Evolutionary conservation across 768 basidiomycete genomes (phyloP), one percentile per base, ranked within the genome.

Genomic region (Naganishia vaughanmartiniae): DNA sequence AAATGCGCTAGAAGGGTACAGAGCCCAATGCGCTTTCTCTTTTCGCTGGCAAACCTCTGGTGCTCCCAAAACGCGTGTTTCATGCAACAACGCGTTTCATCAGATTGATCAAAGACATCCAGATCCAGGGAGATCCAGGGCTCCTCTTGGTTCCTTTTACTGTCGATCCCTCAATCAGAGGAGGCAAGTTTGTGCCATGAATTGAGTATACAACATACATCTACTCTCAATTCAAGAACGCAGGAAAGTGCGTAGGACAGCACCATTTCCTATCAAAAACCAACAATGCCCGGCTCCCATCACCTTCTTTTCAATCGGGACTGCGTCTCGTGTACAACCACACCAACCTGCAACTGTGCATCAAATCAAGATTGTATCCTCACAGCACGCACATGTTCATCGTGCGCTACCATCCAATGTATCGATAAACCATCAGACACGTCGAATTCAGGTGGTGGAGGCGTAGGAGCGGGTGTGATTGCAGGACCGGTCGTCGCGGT

Each of bases 401-500:
- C 77, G 54, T 81, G 80, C 71, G 72, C 80, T 9, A 66, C 74
- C 10, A 79, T 81, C 57, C 74, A 77, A 66, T 81, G 80, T 67
- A 71, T 76, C 60, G 65, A 24, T 54, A 58, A 56, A 15, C 19
- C 42, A 12, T 11, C 46, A 21, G 42, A 73, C 31, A 66, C 65
- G 0, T 70, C 66, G 48, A 42, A 15, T 42, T 71, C 70, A 3
- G 65, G 74, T 11, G 42, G 42, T 42, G 42, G 42, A 12, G 70
- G 76, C 0, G 72, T 81, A 54, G 79, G 78, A 51, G 74, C 80
- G 10, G 80, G 80, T 21, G 75, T 76, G 14, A 79, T 81, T 51
- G 78, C 78, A 34, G 72, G 80, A 39, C 80, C 80, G 3, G 73
- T 79, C 12, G 78, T 79, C 0, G 80, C 80, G 12, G 77, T 78